Percentiles rank a stretch among this genome's conserved stretches.
Conservation (phyloP, 1,139 yeast species). For the Yamadazyma atmosphaerica region DNA sequence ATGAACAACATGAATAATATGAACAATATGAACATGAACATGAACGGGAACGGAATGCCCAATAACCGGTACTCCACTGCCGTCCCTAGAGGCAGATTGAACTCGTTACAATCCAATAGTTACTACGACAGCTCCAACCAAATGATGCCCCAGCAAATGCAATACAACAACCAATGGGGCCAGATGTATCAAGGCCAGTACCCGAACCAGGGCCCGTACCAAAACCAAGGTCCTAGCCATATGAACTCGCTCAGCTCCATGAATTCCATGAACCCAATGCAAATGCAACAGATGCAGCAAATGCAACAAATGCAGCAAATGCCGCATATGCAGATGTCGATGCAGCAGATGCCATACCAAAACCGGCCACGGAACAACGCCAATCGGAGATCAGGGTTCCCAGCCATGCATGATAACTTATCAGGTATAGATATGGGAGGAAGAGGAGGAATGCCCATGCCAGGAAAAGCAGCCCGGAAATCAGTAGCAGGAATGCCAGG, state of each 20-base stretch:
- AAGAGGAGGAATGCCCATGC: constrained; percentile 52
- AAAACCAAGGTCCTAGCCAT: constrained; percentile 3
- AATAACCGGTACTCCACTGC: constrained; percentile 1
- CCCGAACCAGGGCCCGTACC: background rate
- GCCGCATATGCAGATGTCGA: constrained; percentile 11
- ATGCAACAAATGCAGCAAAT: constrained; percentile 12
- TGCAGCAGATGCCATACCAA: constrained; percentile 11
- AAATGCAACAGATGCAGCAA: constrained; percentile 9
- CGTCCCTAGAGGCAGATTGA: constrained; percentile 13
- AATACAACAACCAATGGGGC: constrained; percentile 4
- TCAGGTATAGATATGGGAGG: constrained; percentile 49
- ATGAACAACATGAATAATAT: no score
- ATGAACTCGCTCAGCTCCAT: constrained; percentile 6
- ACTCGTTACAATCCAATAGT: constrained; percentile 16
- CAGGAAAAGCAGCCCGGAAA: constrained; percentile 18
- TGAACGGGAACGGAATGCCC: no score
- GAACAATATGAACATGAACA: no score
- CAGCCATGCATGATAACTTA: constrained; percentile 31
- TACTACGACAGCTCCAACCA: constrained; percentile 11
- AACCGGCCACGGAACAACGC: constrained; percentile 16
- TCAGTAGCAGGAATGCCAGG: constrained; percentile 13
- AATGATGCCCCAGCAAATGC: constrained; percentile 14
- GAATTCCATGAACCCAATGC: constrained; percentile 9
- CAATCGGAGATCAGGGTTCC: constrained; percentile 40
- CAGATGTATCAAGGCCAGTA: background rate